phyloP scores from a whole-genome alignment of 2,329 filamentous ascomycete species.

The Cytospora leucostoma region DNA sequence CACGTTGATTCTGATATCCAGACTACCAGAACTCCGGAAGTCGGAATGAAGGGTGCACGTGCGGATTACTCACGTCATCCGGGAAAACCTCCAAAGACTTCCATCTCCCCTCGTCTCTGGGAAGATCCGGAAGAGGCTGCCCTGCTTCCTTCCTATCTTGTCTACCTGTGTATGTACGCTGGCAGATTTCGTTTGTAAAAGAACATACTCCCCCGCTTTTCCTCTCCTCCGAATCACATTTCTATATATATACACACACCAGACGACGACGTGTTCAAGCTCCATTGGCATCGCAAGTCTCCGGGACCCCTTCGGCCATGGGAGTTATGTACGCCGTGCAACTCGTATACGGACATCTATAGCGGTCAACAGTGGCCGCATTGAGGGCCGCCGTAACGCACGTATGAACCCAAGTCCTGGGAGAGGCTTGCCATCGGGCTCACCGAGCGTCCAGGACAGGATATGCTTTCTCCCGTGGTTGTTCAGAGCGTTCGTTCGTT shows the following conservation, averaged over 20 bases:
- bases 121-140: not conserved
- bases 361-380: conserved; percentile 5
- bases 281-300: conserved; percentile 15
- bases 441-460: conserved; percentile 3
- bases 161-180: conserved; percentile 8
- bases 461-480: not conserved
- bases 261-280: conserved; percentile 16
- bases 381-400: conserved; percentile 8
- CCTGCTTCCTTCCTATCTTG: conserved; percentile 19
- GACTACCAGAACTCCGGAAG: not conserved
- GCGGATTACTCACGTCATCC: not conserved
- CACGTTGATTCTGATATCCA: not conserved
- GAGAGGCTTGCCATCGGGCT: not conserved
- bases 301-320: conserved; percentile 1
- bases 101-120: conserved; percentile 16
- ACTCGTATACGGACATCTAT: conserved; percentile 3
- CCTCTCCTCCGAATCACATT: conserved; percentile 6
- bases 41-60: not conserved
- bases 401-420: not conserved
- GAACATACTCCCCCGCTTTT: not conserved
- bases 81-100: not conserved
- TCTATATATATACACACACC: conserved; percentile 2
- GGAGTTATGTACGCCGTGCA: not conserved
- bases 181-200: conserved; percentile 7
- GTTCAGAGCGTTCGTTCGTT: not conserved